Conservation (phyloP, 2,329 filamentous ascomycete genomes). For the Amylocarpus encephaloides region DNA sequence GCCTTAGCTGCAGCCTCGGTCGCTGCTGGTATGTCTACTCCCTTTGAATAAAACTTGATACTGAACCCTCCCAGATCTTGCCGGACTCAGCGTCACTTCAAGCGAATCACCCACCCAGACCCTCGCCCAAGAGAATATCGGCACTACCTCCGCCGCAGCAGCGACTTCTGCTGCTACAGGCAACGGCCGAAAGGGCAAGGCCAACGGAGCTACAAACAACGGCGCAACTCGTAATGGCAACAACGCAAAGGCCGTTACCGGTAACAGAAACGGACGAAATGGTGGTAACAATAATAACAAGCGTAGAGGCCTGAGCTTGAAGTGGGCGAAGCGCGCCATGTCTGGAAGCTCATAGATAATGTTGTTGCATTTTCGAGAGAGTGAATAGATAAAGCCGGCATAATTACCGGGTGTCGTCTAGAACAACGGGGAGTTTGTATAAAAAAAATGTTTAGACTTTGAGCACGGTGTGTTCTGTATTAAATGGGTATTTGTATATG, state of each 20-base stretch:
- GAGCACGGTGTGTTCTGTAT: too few species aligned
- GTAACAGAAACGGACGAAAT: neutral
- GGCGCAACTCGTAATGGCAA: neutral
- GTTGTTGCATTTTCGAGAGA: too few species aligned
- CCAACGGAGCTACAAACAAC: neutral
- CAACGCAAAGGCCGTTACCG: neutral
- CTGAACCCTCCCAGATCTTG: slow-evolving; percentile 13
- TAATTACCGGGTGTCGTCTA: too few species aligned
- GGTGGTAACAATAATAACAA: neutral
- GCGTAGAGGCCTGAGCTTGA: neutral
- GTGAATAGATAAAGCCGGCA: too few species aligned
- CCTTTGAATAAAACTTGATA: neutral
- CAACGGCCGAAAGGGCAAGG: neutral
- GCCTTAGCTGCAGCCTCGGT: slow-evolving; percentile 30
- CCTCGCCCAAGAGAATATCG: slow-evolving; percentile 21
- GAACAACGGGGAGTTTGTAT: too few species aligned
- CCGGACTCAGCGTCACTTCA: slow-evolving; percentile 29
- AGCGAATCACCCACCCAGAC: slow-evolving; percentile 33
- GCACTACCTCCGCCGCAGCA: neutral
- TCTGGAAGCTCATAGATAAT: neutral
- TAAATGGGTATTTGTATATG: too few species aligned
- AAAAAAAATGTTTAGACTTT: too few species aligned
- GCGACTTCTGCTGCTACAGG: neutral
- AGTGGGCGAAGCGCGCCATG: slow-evolving; percentile 1
- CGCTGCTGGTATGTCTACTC: slow-evolving; percentile 22